These are phyloP conservation scores for Saccharomycopsis microspora DNA, from an alignment of 805 yeast genomes.

Conservation along the genomic window DNA sequence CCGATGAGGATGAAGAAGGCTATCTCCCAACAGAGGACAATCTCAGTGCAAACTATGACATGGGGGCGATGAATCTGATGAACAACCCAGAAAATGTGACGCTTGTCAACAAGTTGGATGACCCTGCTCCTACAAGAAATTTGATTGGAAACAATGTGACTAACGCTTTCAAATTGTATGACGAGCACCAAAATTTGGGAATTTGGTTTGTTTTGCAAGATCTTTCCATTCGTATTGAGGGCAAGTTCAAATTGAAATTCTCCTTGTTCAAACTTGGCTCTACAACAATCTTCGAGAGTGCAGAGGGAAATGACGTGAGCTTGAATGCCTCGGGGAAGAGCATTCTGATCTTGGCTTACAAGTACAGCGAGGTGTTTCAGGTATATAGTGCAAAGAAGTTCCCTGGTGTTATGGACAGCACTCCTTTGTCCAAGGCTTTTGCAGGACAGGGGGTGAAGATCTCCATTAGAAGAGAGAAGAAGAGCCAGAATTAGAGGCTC, in stretches of 20 bases:
- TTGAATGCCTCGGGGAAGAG: conserved; percentile 13
- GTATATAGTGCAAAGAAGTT: conserved; percentile 33
- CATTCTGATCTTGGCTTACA: conserved; percentile 20
- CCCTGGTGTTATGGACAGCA: conserved; percentile 34
- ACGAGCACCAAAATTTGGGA: conserved; percentile 25
- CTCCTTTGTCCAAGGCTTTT: conserved; percentile 28
- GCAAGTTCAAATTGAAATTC: conserved; percentile 28
- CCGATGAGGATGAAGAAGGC: conserved; percentile 13
- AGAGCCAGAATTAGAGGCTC: conserved; percentile 8
- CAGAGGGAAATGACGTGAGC: conserved; percentile 2
- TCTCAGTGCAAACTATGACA: conserved; percentile 13
- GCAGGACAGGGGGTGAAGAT: conserved; percentile 33
- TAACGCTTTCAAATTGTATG: conserved; percentile 28
- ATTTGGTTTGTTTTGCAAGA: conserved; percentile 34
- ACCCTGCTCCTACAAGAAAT: conserved; percentile 25
- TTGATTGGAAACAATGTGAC: conserved; percentile 30
- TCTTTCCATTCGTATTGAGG: conserved; percentile 31
- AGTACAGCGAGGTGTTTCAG: conserved; percentile 25
- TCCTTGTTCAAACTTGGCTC: conserved; percentile 24
- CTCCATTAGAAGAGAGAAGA: conserved; percentile 27
- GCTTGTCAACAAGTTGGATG: conserved; percentile 15
- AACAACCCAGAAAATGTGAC: conserved; percentile 14
- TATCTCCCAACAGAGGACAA: conserved; percentile 6
- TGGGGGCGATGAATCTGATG: background rate
- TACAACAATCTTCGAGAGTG: conserved; percentile 14